Evolutionary conservation across 2,329 filamentous ascomycete genomes (phyloP).

Genomic region (Trichoderma sp.): DNA sequence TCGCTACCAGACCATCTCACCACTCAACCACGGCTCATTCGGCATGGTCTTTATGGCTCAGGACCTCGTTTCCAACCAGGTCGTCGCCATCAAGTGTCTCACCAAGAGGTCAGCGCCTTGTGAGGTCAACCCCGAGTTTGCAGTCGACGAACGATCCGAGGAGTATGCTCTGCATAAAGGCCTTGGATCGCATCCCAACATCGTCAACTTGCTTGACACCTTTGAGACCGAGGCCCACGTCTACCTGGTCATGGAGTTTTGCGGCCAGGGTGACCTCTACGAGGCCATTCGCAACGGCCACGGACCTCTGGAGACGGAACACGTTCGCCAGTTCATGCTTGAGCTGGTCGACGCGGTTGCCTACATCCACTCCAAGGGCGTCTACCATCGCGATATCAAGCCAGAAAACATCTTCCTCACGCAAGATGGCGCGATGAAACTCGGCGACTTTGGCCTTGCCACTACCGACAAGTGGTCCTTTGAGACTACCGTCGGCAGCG

Average conservation of each 20-base stretch:
- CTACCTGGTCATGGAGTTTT: constrained; percentile 94
- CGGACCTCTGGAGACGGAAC: constrained; percentile 90
- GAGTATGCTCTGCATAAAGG: constrained; percentile 77
- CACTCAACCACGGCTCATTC: constrained; percentile 97
- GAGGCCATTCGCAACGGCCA: constrained; percentile 90
- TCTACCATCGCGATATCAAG: constrained; percentile 98
- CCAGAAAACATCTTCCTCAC: constrained; percentile 98
- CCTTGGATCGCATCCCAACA: constrained; percentile 80
- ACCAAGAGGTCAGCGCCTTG: constrained; percentile 73
- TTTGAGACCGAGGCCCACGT: constrained; percentile 91
- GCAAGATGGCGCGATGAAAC: constrained; percentile 84
- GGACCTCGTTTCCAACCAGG: constrained; percentile 73
- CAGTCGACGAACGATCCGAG: constrained; percentile 80
- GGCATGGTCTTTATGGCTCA: constrained; percentile 96
- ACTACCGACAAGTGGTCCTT: constrained; percentile 88
- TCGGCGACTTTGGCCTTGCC: constrained; percentile 93
- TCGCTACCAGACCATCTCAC: constrained; percentile 87
- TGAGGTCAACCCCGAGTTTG: constrained; percentile 63
- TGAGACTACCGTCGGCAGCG: constrained; percentile 92
- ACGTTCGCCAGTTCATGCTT: constrained; percentile 96
- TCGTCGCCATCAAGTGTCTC: constrained; percentile 94
- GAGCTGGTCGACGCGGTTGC: constrained; percentile 87
- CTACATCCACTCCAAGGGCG: constrained; percentile 85
- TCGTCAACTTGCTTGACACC: constrained; percentile 87
- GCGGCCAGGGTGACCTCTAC: constrained; percentile 92